phyloP scores from a whole-genome alignment of 441 rosid species.

The Biscutella auriculata region DNA sequence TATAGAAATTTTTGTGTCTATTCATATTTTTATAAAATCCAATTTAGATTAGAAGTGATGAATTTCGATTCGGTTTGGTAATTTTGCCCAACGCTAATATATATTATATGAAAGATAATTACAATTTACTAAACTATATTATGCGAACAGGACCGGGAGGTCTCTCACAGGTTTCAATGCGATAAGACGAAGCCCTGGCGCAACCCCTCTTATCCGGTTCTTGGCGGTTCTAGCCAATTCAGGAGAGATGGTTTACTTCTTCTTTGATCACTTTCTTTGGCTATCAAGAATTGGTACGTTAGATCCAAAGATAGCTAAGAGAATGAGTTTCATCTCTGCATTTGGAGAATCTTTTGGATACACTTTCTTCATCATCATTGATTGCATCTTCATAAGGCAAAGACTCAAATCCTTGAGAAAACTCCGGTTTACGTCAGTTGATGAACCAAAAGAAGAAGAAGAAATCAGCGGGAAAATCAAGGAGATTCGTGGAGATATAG shows the following conservation, averaged over 20 bases:
- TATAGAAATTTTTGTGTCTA: too few species aligned
- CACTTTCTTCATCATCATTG: conserved; percentile 55
- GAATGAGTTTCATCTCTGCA: conserved; percentile 84
- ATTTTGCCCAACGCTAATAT: too few species aligned
- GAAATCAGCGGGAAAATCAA: conserved; percentile 19
- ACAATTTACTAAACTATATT: too few species aligned
- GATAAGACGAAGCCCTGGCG: conserved; percentile 54
- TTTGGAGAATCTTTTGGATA: conserved; percentile 92
- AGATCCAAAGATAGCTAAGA: conserved; percentile 48
- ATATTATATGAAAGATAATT: too few species aligned
- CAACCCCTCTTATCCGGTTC: conserved; percentile 32
- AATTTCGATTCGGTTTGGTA: too few species aligned
- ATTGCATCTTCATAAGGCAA: conserved; percentile 43
- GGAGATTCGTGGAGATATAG: conserved; percentile 50
- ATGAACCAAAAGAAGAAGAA: conserved; percentile 21
- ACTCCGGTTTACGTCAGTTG: conserved; percentile 10
- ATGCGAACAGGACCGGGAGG: conserved; percentile 43
- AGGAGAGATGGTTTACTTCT: conserved; percentile 92
- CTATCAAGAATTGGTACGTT: conserved; percentile 71
- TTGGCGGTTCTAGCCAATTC: conserved; percentile 67
- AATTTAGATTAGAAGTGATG: too few species aligned
- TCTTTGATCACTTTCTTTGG: conserved; percentile 91
- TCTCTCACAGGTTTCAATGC: conserved; percentile 81
- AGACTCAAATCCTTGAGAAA: conserved; percentile 38
- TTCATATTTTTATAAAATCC: too few species aligned